Percentiles rank a stretch among this genome's conserved stretches.
Evolutionary conservation across 2,329 filamentous ascomycete genomes (phyloP).

Genomic region (Colletotrichum trifolii): DNA sequence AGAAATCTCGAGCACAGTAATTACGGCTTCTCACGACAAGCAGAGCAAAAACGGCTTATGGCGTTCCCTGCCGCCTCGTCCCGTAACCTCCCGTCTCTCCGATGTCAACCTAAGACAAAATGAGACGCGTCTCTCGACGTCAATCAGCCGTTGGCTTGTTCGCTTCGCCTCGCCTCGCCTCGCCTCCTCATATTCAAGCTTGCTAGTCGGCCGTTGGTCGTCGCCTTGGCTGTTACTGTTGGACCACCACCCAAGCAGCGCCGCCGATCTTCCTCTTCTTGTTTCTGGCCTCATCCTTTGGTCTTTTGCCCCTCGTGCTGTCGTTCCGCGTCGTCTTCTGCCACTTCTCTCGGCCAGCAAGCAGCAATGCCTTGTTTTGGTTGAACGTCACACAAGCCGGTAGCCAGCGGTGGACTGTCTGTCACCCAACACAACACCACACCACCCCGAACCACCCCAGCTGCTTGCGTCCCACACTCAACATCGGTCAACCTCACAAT

Average conservation of each 20-base stretch:
- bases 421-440: too few species aligned
- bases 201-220: neutral
- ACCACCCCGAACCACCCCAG: too few species aligned
- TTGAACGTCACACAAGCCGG: neutral
- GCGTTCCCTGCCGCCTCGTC: neutral
- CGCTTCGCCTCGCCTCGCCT: neutral
- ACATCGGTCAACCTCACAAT: neutral
- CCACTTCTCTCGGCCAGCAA: neutral
- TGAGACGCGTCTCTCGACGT: slow-evolving; percentile 20
- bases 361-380: neutral
- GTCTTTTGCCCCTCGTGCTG: slow-evolving; percentile 1
- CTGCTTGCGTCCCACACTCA: slow-evolving; percentile 12
- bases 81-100: slow-evolving; percentile 1
- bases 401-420: neutral
- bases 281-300: neutral
- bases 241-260: slow-evolving; percentile 2
- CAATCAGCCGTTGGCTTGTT: neutral
- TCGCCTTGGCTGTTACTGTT: neutral
- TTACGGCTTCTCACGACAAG: neutral
- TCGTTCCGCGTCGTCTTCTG: neutral
- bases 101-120: slow-evolving; percentile 27
- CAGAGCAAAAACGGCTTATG: neutral
- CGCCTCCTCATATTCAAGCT: neutral
- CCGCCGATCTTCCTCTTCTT: neutral
- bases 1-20: too few species aligned